Conservation (phyloP, 2,329 filamentous ascomycete genomes). For the Diaporthe eres region DNA sequence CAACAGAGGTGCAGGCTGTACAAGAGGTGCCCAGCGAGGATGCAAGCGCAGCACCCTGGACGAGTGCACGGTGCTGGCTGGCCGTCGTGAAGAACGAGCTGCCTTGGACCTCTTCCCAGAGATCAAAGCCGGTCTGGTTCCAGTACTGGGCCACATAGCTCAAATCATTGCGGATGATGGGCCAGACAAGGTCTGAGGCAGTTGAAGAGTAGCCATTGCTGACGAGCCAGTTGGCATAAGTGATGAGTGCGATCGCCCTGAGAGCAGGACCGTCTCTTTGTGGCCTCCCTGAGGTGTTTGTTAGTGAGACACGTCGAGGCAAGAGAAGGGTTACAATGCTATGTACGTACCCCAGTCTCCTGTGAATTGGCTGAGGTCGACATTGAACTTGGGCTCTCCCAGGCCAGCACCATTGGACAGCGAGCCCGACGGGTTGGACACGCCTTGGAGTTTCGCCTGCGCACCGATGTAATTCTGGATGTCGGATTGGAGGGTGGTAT, state of each 20-base stretch:
- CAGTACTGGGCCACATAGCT: slow-evolving; percentile 82
- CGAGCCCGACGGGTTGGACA: slow-evolving; percentile 78
- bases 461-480: slow-evolving; percentile 79
- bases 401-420: slow-evolving; percentile 68
- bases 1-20: slow-evolving; percentile 72
- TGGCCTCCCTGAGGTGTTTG: slow-evolving; percentile 68
- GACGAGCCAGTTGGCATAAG: slow-evolving; percentile 80
- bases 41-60: slow-evolving; percentile 78
- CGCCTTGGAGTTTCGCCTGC: slow-evolving; percentile 76
- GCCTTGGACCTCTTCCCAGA: slow-evolving; percentile 86
- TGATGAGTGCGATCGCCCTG: slow-evolving; percentile 79
- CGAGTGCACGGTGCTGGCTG: slow-evolving; percentile 77
- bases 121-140: slow-evolving; percentile 70
- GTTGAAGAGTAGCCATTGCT: slow-evolving; percentile 73
- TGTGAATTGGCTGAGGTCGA: slow-evolving; percentile 74
- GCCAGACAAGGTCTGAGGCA: slow-evolving; percentile 74
- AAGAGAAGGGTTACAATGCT: too few species aligned
- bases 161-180: slow-evolving; percentile 82
- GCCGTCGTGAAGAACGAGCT: slow-evolving; percentile 85
- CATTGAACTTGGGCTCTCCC: slow-evolving; percentile 81
- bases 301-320: background rate
- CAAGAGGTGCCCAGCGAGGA: slow-evolving; percentile 72
- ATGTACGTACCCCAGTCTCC: slow-evolving; percentile 71
- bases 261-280: slow-evolving; percentile 86
- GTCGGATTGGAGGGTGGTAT: slow-evolving; percentile 67